These are phyloP conservation scores for Biscogniauxia sp. DNA, from an alignment of 2,329 filamentous ascomycete genomes.

Conservation along the genomic window DNA sequence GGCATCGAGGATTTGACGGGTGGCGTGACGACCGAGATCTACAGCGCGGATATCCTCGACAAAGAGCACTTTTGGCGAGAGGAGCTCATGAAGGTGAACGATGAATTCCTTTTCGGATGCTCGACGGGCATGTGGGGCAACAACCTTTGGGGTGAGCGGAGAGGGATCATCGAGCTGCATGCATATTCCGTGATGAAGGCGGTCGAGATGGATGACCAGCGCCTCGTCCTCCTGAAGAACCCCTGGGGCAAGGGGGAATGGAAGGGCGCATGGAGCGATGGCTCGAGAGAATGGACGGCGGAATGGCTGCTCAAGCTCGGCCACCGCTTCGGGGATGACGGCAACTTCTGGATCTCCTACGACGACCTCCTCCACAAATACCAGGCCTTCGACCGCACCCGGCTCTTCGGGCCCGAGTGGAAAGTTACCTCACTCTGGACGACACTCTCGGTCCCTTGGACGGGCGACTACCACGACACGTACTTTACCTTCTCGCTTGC, in stretches of 20 bases:
- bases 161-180: slow-evolving; percentile 58
- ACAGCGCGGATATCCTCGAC: slow-evolving; percentile 67
- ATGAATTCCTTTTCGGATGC: slow-evolving; percentile 70
- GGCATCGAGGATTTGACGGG: slow-evolving; percentile 61
- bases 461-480: slow-evolving; percentile 52
- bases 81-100: slow-evolving; percentile 73
- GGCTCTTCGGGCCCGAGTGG: slow-evolving; percentile 57
- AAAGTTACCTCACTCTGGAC: slow-evolving; percentile 47
- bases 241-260: slow-evolving; percentile 82
- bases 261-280: slow-evolving; percentile 79
- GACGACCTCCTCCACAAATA: slow-evolving; percentile 58
- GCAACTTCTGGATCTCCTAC: slow-evolving; percentile 62
- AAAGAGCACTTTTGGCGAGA: slow-evolving; percentile 77
- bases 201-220: slow-evolving; percentile 58
- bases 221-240: slow-evolving; percentile 67
- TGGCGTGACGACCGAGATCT: slow-evolving; percentile 65
- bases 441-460: slow-evolving; percentile 54
- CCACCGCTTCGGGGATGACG: slow-evolving; percentile 76
- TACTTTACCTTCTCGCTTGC: slow-evolving; percentile 52
- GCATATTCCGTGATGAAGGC: slow-evolving; percentile 61
- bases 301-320: slow-evolving; percentile 72
- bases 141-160: slow-evolving; percentile 47
- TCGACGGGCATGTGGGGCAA: slow-evolving; percentile 51
- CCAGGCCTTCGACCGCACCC: slow-evolving; percentile 56
- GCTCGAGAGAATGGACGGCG: slow-evolving; percentile 79